Base-by-base conservation (phyloP, 2,329 filamentous ascomycete species). In the Fusarium secorum region DNA sequence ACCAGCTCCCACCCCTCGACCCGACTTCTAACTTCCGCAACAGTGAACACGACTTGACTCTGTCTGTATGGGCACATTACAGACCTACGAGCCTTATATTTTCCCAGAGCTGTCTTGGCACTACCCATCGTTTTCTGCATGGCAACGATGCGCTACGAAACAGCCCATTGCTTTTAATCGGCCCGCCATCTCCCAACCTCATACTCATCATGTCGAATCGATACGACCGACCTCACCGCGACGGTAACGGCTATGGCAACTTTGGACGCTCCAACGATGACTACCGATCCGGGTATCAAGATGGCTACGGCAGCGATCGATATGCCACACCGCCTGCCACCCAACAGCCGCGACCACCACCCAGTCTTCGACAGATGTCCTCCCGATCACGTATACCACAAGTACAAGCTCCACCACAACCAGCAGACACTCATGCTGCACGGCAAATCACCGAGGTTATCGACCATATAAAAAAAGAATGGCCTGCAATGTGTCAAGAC, bases 401-500 rank as follows among this genome's bases (percentile, higher is more conserved):
- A 56, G 24, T 35, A 26, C 64, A 67, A 39, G 39, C 64, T 14
- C 64, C 41, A 51, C 24, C 56, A 32, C 64, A 54, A 17, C 33
- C 35, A 24, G 39, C 64, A n/a, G 64, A 81, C 74, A 83, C 86
- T 45, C 86, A 81, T 70, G 86, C 86, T 58, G 86, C 88, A 79
- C 81, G 85, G 52, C 86, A 89, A 78, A 89, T 89, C 64, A 81
- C 82, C 53, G 85, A 89, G 74, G 88, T 97, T 4, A 85, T 98
- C 52, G 90, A 93, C 72, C 90, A 93, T 73, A 97, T 99, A 77
- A 91, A 95, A 78, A 84, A 88, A 62, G 94, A 97, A 78, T 99
- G 96, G 95, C 91, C 93, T 45, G 92, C 94, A 74, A 96, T 99
- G 92, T 93, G 93, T 71, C 88, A 92, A 75, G 91, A 91, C 68